These are phyloP conservation scores for Pelargonium hybrid DNA, from an alignment of 441 rosid genomes.

Conservation along the genomic window DNA sequence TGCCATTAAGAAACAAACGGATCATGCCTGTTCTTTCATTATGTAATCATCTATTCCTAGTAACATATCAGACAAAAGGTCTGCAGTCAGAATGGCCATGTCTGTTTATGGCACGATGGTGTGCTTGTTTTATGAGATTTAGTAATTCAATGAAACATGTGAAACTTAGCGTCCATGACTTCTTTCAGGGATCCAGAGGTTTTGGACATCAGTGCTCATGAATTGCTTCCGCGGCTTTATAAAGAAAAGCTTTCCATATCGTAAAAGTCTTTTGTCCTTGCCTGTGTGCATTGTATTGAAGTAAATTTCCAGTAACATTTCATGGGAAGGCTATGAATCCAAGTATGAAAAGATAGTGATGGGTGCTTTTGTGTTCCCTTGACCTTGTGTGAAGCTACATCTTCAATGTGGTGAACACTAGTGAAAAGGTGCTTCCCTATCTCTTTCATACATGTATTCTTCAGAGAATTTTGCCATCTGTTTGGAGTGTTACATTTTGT, in stretches of 20 bases:
- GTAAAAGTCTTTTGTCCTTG: conserved; percentile 13
- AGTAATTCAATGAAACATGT: not conserved
- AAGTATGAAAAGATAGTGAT: conserved; percentile 8
- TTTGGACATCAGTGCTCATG: conserved; percentile 60
- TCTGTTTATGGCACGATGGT: not conserved
- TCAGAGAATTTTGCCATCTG: conserved; percentile 10
- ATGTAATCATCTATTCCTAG: not conserved
- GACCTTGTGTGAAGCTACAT: conserved; percentile 10
- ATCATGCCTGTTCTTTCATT: not conserved
- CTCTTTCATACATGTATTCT: conserved; percentile 14
- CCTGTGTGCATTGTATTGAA: not conserved
- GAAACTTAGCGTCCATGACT: not conserved
- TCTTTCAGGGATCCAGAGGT: conserved; percentile 67
- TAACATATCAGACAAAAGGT: not conserved
- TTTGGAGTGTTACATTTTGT: conserved; percentile 15
- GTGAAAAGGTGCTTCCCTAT: conserved; percentile 14
- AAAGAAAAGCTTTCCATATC: conserved; percentile 38
- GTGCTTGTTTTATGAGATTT: conserved; percentile 1
- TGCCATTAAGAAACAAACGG: not conserved
- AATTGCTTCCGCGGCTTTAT: conserved; percentile 75
- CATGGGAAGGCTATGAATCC: conserved; percentile 1
- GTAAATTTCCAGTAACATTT: conserved; percentile 12
- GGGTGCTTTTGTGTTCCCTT: conserved; percentile 12
- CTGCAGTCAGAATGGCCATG: not conserved
- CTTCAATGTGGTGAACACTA: conserved; percentile 10